These are phyloP conservation scores for Talaromyces rugulosus DNA, from an alignment of 2,329 filamentous ascomycete genomes.

Conservation along the genomic window DNA sequence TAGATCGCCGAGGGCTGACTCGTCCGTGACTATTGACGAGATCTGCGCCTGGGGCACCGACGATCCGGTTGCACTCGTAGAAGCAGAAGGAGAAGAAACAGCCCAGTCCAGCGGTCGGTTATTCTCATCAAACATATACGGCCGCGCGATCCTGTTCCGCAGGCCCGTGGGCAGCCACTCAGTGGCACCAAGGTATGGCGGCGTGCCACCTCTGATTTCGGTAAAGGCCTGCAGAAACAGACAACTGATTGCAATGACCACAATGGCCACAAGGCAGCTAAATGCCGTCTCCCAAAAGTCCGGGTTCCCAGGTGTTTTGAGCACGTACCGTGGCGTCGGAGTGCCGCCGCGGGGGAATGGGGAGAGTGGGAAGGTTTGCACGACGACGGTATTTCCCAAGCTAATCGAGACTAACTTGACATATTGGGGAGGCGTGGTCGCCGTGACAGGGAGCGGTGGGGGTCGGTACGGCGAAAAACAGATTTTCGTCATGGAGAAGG, in stretches of 20 bases:
- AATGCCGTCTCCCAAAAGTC: constrained; percentile 51
- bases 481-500: constrained; percentile 56
- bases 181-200: constrained; percentile 54
- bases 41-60: constrained; percentile 1
- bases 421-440: constrained; percentile 51
- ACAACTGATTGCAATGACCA: constrained; percentile 61
- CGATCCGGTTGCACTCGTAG: constrained; percentile 7
- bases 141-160: constrained; percentile 37
- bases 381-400: constrained; percentile 71
- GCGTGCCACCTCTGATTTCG: constrained; percentile 58
- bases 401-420: constrained; percentile 78
- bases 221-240: constrained; percentile 56
- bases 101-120: constrained; percentile 4
- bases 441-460: constrained; percentile 45
- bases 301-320: constrained; percentile 57
- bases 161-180: constrained; percentile 52
- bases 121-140: constrained; percentile 31
- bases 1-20: constrained; percentile 24
- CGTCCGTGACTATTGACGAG: constrained; percentile 4
- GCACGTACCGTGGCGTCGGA: constrained; percentile 62
- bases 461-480: constrained; percentile 50
- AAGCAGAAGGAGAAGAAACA: background rate
- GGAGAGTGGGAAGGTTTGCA: constrained; percentile 70
- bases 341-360: constrained; percentile 33
- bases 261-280: constrained; percentile 54